phyloP scores from a whole-genome alignment of 345 rosid genomes.

The Dipteronia dyeriana region DNA sequence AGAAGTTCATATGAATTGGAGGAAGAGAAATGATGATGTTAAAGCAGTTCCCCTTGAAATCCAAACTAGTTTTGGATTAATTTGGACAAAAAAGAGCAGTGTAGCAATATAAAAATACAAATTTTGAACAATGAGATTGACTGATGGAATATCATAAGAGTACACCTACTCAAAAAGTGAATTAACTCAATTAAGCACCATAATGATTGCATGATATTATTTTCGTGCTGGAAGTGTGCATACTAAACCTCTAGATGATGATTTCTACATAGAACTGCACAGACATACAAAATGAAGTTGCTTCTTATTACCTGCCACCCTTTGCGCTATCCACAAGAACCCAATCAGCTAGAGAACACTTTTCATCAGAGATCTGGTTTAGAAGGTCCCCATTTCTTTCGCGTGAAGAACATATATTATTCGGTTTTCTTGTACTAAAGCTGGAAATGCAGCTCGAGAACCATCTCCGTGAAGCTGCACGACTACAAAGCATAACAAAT shows the following conservation, averaged over 20 bases:
- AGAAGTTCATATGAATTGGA: not conserved
- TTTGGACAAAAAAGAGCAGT: not conserved
- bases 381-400: constrained; percentile 63
- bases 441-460: constrained; percentile 60
- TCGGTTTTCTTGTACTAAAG: constrained; percentile 43
- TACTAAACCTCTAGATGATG: not conserved
- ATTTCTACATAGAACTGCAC: not conserved
- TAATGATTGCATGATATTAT: not conserved
- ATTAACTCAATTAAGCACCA: not conserved
- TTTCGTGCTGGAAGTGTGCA: not conserved
- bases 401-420: constrained; percentile 82
- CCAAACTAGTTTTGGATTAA: not conserved
- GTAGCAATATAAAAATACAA: too few species aligned
- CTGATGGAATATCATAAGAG: not conserved
- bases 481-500: not conserved
- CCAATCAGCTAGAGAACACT: constrained; percentile 71
- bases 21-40: not conserved
- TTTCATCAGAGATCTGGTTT: constrained; percentile 66
- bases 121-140: not conserved
- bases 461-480: constrained; percentile 81
- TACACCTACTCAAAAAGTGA: not conserved
- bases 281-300: not conserved
- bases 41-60: not conserved
- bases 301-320: constrained; percentile 71
- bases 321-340: constrained; percentile 82